Conservation (phyloP, 805 yeast genomes). For the Wickerhamiella azymoides region DNA sequence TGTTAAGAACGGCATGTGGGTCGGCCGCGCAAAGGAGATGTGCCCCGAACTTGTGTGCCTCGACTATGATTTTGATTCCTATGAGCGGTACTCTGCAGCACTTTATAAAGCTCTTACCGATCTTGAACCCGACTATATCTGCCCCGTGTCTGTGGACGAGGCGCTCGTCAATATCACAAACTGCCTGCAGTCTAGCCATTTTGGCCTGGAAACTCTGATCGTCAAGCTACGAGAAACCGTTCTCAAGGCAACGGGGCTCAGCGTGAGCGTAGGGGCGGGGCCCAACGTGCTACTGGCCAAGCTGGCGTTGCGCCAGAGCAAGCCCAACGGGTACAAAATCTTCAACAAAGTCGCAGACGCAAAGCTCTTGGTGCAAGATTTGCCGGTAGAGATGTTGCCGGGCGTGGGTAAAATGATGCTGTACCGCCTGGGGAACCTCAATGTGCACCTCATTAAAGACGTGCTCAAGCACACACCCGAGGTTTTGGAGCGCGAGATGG, state of each 20-base stretch:
- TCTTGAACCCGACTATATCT: constrained; percentile 32
- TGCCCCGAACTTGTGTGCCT: constrained; percentile 57
- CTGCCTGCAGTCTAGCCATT: constrained; percentile 15
- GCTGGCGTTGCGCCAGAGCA: constrained; percentile 56
- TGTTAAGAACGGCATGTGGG: constrained; percentile 84
- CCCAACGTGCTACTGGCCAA: constrained; percentile 64
- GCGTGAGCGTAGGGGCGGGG: constrained; percentile 72
- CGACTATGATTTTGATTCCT: constrained; percentile 60
- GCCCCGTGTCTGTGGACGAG: constrained; percentile 88
- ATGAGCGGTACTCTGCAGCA: constrained; percentile 47
- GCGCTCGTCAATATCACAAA: constrained; percentile 57
- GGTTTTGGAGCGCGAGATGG: constrained; percentile 38
- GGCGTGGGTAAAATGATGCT: constrained; percentile 32
- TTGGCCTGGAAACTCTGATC: constrained; percentile 20
- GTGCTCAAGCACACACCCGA: constrained; percentile 22
- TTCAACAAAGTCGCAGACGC: constrained; percentile 24
- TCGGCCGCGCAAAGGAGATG: constrained; percentile 42
- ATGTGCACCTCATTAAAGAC: constrained; percentile 30
- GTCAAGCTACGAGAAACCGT: constrained; percentile 31
- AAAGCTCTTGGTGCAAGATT: constrained; percentile 26
- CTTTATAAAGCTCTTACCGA: constrained; percentile 49
- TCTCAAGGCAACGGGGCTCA: constrained; percentile 36
- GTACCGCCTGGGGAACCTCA: constrained; percentile 32
- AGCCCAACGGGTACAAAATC: constrained; percentile 55
- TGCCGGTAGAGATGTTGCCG: constrained; percentile 30